Conservation (phyloP, 306 rosid genomes). For the Pyrus betulifolia region DNA sequence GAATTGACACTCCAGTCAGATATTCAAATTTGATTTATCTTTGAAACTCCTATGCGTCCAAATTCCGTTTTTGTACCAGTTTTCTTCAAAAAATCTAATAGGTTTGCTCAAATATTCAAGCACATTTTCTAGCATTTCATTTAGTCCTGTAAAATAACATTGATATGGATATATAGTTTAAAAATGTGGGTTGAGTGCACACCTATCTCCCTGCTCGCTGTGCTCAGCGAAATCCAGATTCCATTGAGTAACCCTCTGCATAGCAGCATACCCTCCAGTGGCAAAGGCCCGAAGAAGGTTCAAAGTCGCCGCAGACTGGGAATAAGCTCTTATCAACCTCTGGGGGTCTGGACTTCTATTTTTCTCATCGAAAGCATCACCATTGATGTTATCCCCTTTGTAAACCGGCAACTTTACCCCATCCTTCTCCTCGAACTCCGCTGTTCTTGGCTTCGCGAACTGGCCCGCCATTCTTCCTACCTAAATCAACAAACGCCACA, state of each 20-base stretch:
- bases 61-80: neutral
- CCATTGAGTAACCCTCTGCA: slow-evolving; percentile 76
- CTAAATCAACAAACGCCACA: slow-evolving; percentile 18
- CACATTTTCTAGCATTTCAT: neutral
- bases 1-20: neutral
- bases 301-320: slow-evolving; percentile 66
- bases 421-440: slow-evolving; percentile 36
- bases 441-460: slow-evolving; percentile 65
- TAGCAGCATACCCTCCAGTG: slow-evolving; percentile 76
- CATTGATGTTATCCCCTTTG: slow-evolving; percentile 67
- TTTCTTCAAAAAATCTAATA: too few relatives aligned
- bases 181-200: neutral
- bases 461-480: slow-evolving; percentile 87
- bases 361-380: slow-evolving; percentile 50
- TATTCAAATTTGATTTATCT: neutral
- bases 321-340: slow-evolving; percentile 65
- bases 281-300: slow-evolving; percentile 68
- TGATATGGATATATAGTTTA: neutral
- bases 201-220: slow-evolving; percentile 77
- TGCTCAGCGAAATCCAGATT: slow-evolving; percentile 67
- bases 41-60: neutral
- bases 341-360: slow-evolving; percentile 65
- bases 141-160: neutral
- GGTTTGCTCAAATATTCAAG: neutral
- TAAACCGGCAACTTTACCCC: slow-evolving; percentile 61